Base-by-base conservation (phyloP, 2,329 filamentous ascomycete species). In the Leptodontidium sp. region DNA sequence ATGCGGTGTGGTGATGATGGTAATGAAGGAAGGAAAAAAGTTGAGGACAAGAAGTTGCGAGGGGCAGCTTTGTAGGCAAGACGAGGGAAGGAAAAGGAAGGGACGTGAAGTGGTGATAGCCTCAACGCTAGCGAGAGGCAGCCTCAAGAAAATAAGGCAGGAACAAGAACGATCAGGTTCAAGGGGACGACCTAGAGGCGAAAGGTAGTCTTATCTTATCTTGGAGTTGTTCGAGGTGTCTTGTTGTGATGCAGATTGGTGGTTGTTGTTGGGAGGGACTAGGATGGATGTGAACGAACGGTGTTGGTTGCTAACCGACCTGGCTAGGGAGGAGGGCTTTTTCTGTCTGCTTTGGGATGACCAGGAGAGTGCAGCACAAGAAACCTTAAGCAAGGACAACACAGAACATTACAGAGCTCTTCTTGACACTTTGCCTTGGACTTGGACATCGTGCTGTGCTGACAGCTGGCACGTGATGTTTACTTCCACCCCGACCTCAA, bases 111-210 rank as follows among this genome's bases (percentile, higher is more conserved):
- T 50, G 38, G 38, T 26, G 47, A 26, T 24, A 21, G 8, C 47
- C 21, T 55, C 26, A 55, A 55, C 52, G 32, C 38, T 59, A 59
- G 57, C 57, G 35, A 14, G 21, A 38, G 14, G 21, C 8, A 59
- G 17, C n/a, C 57, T 59, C n/a, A 45, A 11, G n/a, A 40, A 45
- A 45, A 15, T 59, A 40, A 59, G 38, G 57, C 57, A 59, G 57
- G 21, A 45, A 43, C 35, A 21, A 43, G 26, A n/a, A 40, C 38
- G 38, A 40, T 40, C 38, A 55, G 52, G 26, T 24, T 55, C 12
- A 32, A 35, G 26, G 32, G 15, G 29, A 6, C 1, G 14, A 35
- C 14, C 14, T 35, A 2, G 26, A 55, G 26, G 32, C 7, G 52
- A 55, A 5, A 9, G 6, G 3, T 35, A 15, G 15, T 14, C 52